A percentile compares a stretch with the other conserved stretches of the same genome.
Evolutionary conservation across 129 eudicot species (phyloP).

Genomic region (Dittrichia graveolens): DNA sequence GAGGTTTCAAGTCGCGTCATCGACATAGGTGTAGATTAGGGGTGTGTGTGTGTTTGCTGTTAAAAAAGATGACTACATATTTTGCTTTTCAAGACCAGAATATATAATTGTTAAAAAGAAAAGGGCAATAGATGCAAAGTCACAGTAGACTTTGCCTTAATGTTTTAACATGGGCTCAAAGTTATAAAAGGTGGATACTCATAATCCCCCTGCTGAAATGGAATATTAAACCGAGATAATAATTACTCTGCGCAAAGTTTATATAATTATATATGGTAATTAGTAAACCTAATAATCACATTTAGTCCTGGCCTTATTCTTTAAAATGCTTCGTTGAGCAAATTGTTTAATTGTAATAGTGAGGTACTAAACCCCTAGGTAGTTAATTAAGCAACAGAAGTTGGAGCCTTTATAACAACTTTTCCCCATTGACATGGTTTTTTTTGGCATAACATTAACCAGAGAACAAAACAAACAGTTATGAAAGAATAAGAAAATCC

Average conservation of each 20-base stretch:
- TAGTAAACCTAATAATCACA: neutral
- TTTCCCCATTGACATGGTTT: neutral
- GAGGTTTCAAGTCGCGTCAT: too few species aligned
- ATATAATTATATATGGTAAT: conserved; percentile 1
- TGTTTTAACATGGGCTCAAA: neutral
- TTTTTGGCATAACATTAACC: neutral
- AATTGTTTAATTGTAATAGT: neutral
- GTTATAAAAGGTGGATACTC: neutral
- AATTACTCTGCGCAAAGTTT: neutral
- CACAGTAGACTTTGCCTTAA: neutral
- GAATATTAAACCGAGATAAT: neutral
- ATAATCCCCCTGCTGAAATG: neutral
- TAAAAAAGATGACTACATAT: too few species aligned
- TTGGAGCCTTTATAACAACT: neutral
- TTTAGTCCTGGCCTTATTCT: neutral
- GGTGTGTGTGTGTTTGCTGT: too few species aligned
- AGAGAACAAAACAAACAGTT: neutral
- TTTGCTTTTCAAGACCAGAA: too few species aligned
- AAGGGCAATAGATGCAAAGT: neutral
- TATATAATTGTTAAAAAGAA: too few species aligned
- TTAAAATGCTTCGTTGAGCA: neutral
- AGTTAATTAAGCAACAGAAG: neutral
- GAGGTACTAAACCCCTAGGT: neutral
- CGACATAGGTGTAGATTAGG: too few species aligned
- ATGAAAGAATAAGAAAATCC: neutral